Evolutionary conservation across 208 protist species (phyloP).

Genomic region (Vickermania spadyakhi): DNA sequence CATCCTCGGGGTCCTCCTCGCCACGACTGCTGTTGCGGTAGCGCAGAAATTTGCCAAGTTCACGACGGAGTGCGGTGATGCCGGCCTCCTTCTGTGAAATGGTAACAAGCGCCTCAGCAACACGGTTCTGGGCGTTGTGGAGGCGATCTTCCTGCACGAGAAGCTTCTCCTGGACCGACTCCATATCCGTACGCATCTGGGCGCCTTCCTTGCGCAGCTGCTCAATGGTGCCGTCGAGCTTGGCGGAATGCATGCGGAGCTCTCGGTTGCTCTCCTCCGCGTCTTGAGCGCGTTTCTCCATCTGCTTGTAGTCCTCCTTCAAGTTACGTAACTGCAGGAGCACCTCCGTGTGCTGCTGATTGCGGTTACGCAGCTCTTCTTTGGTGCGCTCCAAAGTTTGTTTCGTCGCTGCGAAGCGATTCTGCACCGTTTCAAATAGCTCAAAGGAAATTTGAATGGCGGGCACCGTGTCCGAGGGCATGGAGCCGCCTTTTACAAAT

Average conservation of each 20-base stretch:
- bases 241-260: slow-evolving; percentile 57
- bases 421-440: slow-evolving; percentile 81
- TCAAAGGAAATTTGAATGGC: slow-evolving; percentile 75
- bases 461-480: slow-evolving; percentile 46
- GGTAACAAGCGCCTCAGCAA: slow-evolving; percentile 60
- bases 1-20: slow-evolving; percentile 37
- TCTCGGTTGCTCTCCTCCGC: slow-evolving; percentile 55
- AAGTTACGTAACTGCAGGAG: slow-evolving; percentile 35
- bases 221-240: slow-evolving; percentile 55
- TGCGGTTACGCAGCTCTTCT: slow-evolving; percentile 44
- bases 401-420: slow-evolving; percentile 62
- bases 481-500: slow-evolving; percentile 33
- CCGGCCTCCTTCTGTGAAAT: slow-evolving; percentile 71
- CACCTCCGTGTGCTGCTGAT: slow-evolving; percentile 53
- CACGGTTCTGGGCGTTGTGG: slow-evolving; percentile 46
- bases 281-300: slow-evolving; percentile 37
- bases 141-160: slow-evolving; percentile 53
- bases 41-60: slow-evolving; percentile 41
- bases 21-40: slow-evolving; percentile 7
- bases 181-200: slow-evolving; percentile 38
- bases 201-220: slow-evolving; percentile 53
- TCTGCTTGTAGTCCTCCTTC: slow-evolving; percentile 32
- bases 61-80: slow-evolving; percentile 54
- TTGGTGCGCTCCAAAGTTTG: slow-evolving; percentile 60
- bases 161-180: slow-evolving; percentile 44